Conservation (phyloP, 148 eudicot genomes). For the Fagopyrum tataricum region DNA sequence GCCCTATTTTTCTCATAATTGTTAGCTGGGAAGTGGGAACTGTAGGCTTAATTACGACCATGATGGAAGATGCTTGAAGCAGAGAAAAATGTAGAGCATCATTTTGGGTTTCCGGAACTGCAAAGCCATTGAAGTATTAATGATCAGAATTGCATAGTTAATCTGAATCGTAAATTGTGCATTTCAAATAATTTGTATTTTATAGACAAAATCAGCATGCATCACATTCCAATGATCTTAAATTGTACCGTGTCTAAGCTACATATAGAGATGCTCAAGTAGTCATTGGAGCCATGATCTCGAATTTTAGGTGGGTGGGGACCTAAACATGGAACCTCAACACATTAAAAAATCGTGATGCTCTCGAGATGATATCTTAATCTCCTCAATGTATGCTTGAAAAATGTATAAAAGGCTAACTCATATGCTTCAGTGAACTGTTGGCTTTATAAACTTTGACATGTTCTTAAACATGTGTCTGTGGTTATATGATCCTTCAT, state of each 20-base stretch:
- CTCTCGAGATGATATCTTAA: too few species aligned
- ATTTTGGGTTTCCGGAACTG: neutral
- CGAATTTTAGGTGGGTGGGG: neutral
- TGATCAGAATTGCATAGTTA: neutral
- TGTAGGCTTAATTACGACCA: neutral
- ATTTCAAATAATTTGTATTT: neutral
- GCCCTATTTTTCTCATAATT: neutral
- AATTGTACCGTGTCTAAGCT: neutral
- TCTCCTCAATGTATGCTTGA: too few species aligned
- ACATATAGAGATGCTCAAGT: too few species aligned
- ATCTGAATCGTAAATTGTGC: neutral
- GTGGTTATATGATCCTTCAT: neutral
- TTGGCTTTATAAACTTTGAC: too few species aligned
- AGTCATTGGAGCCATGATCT: neutral
- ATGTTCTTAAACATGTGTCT: neutral
- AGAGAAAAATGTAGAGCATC: neutral
- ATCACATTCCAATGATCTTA: neutral
- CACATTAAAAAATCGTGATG: too few species aligned
- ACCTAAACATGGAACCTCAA: neutral
- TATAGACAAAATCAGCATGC: neutral
- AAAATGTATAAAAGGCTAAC: too few species aligned
- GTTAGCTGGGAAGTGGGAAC: neutral
- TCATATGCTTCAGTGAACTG: too few species aligned
- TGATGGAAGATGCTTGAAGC: neutral
- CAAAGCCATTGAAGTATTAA: neutral